Evolutionary conservation across 2,329 filamentous ascomycete genomes (phyloP).

Genomic region (Aquanectria penicillioides): DNA sequence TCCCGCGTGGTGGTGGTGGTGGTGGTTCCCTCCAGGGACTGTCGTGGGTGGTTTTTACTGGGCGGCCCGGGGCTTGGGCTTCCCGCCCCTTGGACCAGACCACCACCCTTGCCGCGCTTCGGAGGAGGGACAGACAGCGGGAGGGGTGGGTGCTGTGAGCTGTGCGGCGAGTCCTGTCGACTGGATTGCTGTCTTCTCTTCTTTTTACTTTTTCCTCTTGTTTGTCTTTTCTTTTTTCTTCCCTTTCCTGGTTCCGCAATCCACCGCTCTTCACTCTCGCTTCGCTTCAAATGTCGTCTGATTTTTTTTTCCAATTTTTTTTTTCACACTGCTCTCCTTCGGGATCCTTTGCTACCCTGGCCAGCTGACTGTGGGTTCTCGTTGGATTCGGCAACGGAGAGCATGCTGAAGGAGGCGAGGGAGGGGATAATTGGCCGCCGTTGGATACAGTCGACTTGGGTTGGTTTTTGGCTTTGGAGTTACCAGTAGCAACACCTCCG

Average conservation of each 20-base stretch:
- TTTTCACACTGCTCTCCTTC: too few relatives aligned
- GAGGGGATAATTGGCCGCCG: background rate
- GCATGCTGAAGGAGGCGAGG: background rate
- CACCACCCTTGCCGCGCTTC: conserved; percentile 5
- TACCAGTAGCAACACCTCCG: too few relatives aligned
- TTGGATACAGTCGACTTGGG: too few relatives aligned
- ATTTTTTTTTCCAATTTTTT: conserved; percentile 9
- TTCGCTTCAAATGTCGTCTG: conserved; percentile 11
- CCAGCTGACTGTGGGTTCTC: background rate
- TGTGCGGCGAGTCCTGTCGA: conserved; percentile 31
- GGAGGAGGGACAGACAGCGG: too few relatives aligned
- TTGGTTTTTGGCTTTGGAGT: too few relatives aligned
- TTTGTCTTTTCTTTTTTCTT: conserved; percentile 3
- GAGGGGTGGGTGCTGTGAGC: conserved; percentile 24
- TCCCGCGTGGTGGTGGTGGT: too few relatives aligned
- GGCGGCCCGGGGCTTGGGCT: conserved; percentile 1
- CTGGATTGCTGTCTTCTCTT: conserved; percentile 18
- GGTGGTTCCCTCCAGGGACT: conserved; percentile 15
- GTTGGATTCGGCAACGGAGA: background rate
- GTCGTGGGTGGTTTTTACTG: conserved; percentile 25
- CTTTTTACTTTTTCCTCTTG: conserved; percentile 12
- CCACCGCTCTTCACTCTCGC: background rate
- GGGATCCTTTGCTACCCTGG: background rate
- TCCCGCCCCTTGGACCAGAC: conserved; percentile 8
- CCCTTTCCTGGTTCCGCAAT: background rate